Base-by-base conservation (phyloP, 2,329 filamentous ascomycete species). In the Fusarium subtropicale region DNA sequence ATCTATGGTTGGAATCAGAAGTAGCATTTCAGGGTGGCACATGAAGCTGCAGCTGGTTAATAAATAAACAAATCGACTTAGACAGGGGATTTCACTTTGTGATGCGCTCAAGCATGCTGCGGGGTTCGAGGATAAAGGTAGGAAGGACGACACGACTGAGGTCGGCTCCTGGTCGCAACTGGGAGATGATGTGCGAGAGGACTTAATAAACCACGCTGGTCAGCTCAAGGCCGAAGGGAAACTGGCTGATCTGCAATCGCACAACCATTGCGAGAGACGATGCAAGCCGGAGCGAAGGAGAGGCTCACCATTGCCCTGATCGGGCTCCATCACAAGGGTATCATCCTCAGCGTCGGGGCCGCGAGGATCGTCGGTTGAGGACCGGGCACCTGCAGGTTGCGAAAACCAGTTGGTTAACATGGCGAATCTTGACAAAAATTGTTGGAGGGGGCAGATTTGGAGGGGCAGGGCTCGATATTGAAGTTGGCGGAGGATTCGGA, bases 101-200 rank as follows among this genome's bases (percentile, higher is more conserved):
- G 79, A 99, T 99, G 74, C 96, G 90, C 82, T 99, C 96, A 75
- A 99, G 84, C 96, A 99, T 99, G 74, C 94, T 97, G 76, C 94
- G 90, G 26, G 96, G 96, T 81, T 99, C 96, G 74, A 99, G 89
- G 76, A 99, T 99, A 79, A 99, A 99, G 48, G 96, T 99, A 41
- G 96, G 96, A 59, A 99, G 85, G 36, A 96, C 95, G 67, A 99
- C 94, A 74, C 95, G 89, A 81, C 94, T 97, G 74, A 99, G 85
- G 79, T 99, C 96, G 75, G 96, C 96, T 71, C 96, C 96, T 15
- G 96, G 96, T 68, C 96, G 92, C 68, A 99, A 86, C 82, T 99
- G 96, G 54, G 94, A 97, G 77, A 99, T 98, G 81, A 99, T 97
- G 82, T 98, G 95, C 63, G 90, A 92, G 73, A 99, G 91, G 76